These are phyloP conservation scores for Starmerella potacharoeniae DNA, from an alignment of 805 yeast genomes.

Conservation along the genomic window DNA sequence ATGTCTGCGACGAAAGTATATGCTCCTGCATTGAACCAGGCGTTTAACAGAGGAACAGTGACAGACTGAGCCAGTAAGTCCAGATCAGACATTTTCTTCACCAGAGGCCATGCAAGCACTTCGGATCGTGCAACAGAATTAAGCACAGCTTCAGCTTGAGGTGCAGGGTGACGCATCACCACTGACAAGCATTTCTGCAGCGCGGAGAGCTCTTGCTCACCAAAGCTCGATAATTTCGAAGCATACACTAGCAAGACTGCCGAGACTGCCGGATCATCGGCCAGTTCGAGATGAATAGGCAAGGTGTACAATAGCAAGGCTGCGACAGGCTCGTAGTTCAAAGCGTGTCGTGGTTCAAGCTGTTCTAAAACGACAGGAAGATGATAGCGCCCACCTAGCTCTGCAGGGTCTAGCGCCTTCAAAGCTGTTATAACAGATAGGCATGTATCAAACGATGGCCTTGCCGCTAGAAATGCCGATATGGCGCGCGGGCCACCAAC, in stretches of 20 bases:
- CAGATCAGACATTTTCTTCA: background rate
- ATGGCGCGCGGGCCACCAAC: slow-evolving; percentile 14
- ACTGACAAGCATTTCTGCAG: slow-evolving; percentile 5
- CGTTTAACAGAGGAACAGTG: background rate
- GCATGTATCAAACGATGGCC: background rate
- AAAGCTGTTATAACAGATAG: background rate
- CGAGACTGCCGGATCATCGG: background rate
- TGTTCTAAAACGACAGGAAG: slow-evolving; percentile 7
- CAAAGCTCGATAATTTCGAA: background rate
- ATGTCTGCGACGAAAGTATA: slow-evolving; percentile 26
- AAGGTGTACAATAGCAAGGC: background rate
- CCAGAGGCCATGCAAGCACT: background rate
- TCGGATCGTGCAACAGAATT: background rate
- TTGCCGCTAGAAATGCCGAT: slow-evolving; percentile 3
- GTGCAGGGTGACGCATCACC: background rate
- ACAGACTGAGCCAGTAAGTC: slow-evolving; percentile 1
- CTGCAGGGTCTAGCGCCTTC: background rate
- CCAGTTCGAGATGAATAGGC: background rate
- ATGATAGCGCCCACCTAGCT: slow-evolving; percentile 9
- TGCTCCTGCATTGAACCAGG: slow-evolving; percentile 5
- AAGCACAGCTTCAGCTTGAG: background rate
- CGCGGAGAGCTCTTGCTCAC: background rate
- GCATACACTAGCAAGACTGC: slow-evolving; percentile 2
- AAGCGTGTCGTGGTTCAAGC: background rate
- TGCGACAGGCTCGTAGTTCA: slow-evolving; percentile 15